Conservation (phyloP, 129 eudicot species). For the Centella asiatica region DNA sequence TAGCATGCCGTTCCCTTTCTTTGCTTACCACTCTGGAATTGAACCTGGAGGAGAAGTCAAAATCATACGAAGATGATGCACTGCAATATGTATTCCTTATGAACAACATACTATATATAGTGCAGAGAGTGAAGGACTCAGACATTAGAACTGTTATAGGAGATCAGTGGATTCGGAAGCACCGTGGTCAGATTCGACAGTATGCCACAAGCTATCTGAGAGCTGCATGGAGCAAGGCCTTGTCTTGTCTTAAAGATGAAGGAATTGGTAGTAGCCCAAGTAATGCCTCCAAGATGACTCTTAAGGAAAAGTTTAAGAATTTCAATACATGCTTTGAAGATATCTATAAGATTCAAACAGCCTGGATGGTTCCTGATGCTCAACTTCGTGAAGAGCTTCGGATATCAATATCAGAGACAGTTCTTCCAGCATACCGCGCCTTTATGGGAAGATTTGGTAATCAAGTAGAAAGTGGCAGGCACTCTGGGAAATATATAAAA, state of each 20-base stretch:
- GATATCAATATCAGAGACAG: slow-evolving; percentile 85
- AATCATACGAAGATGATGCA: slow-evolving; percentile 56
- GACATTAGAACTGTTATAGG: slow-evolving; percentile 67
- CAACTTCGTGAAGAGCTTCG: slow-evolving; percentile 94
- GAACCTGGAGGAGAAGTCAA: slow-evolving; percentile 73
- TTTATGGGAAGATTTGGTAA: slow-evolving; percentile 82
- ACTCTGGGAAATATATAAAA: slow-evolving; percentile 83
- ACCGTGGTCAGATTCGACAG: slow-evolving; percentile 69
- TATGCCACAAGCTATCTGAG: slow-evolving; percentile 82
- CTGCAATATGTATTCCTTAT: slow-evolving; percentile 63
- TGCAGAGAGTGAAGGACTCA: slow-evolving; percentile 72
- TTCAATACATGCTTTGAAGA: slow-evolving; percentile 90
- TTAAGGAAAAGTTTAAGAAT: slow-evolving; percentile 80
- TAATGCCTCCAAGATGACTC: slow-evolving; percentile 70
- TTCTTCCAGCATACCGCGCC: slow-evolving; percentile 84
- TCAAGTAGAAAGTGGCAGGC: slow-evolving; percentile 78
- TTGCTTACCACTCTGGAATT: slow-evolving; percentile 51
- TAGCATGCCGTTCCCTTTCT: slow-evolving; percentile 39
- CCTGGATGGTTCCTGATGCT: slow-evolving; percentile 84
- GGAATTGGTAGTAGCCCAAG: slow-evolving; percentile 77
- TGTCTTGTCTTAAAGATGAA: slow-evolving; percentile 84
- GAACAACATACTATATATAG: slow-evolving; percentile 68
- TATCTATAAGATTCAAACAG: slow-evolving; percentile 65
- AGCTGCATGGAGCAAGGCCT: slow-evolving; percentile 82
- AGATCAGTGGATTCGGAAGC: slow-evolving; percentile 72